phyloP scores from a whole-genome alignment of 805 yeast species.

The Ogataea ramenticola region DNA sequence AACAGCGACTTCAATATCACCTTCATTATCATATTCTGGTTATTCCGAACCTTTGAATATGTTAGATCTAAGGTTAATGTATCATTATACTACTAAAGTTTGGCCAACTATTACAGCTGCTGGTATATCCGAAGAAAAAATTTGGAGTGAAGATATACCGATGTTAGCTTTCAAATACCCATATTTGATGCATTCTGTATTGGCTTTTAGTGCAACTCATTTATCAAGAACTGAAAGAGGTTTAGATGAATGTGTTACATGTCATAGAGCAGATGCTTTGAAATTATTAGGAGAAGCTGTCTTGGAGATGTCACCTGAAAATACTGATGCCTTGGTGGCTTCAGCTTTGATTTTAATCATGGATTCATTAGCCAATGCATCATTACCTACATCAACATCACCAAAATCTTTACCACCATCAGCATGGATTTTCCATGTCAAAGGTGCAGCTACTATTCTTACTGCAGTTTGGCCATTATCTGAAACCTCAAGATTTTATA shows the following conservation, averaged over 20 bases:
- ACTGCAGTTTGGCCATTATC: slow-evolving; percentile 95
- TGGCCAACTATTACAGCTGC: slow-evolving; percentile 86
- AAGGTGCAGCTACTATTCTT: slow-evolving; percentile 92
- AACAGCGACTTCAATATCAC: slow-evolving; percentile 11
- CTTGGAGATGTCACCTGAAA: slow-evolving; percentile 70
- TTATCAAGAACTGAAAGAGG: slow-evolving; percentile 70
- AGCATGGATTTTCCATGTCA: slow-evolving; percentile 95
- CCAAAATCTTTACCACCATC: slow-evolving; percentile 76
- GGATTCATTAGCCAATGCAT: slow-evolving; percentile 92
- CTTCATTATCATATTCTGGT: not conserved
- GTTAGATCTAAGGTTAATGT: slow-evolving; percentile 75
- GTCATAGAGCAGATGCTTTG: slow-evolving; percentile 83
- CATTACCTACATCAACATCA: slow-evolving; percentile 42
- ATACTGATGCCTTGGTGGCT: slow-evolving; percentile 90
- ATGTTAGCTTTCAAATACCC: slow-evolving; percentile 82
- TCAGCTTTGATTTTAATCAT: slow-evolving; percentile 82
- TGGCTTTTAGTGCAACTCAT: slow-evolving; percentile 92
- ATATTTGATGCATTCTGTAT: slow-evolving; percentile 83
- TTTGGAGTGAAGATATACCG: slow-evolving; percentile 87
- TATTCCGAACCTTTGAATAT: slow-evolving; percentile 38
- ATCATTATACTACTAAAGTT: slow-evolving; percentile 80
- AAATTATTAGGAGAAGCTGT: slow-evolving; percentile 80
- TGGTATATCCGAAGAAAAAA: slow-evolving; percentile 76
- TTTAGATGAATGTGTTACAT: slow-evolving; percentile 72
- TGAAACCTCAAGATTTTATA: slow-evolving; percentile 56